Conservation (phyloP, 345 rosid genomes). For the Hypericum perforatum region DNA sequence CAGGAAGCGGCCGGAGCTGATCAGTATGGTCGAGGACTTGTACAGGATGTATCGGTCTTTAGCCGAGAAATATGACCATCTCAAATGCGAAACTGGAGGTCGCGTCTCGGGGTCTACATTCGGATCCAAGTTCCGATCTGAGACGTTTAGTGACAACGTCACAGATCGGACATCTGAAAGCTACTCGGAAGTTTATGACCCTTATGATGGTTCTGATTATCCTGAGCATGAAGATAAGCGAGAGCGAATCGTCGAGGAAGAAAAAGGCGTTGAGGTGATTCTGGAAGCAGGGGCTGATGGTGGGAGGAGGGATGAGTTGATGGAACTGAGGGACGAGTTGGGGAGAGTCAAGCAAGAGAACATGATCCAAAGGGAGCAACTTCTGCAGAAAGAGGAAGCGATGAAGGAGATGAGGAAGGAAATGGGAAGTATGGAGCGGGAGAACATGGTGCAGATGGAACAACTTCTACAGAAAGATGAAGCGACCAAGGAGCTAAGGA, state of each 20-base stretch:
- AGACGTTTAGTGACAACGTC: slow-evolving; percentile 15
- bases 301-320: slow-evolving; percentile 14
- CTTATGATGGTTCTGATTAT: slow-evolving; percentile 57
- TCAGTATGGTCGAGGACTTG: slow-evolving; percentile 61
- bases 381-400: too few relatives aligned
- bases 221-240: slow-evolving; percentile 31
- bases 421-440: too few relatives aligned
- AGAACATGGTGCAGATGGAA: too few relatives aligned
- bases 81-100: slow-evolving; percentile 41
- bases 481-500: too few relatives aligned
- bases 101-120: slow-evolving; percentile 41
- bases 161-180: slow-evolving; percentile 27
- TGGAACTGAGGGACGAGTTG: slow-evolving; percentile 37
- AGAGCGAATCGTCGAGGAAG: neutral
- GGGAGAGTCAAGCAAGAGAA: too few relatives aligned
- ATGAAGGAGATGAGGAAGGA: too few relatives aligned
- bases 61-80: slow-evolving; percentile 56
- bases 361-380: too few relatives aligned
- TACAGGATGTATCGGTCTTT: slow-evolving; percentile 66
- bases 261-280: slow-evolving; percentile 1
- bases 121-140: slow-evolving; percentile 16
- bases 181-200: slow-evolving; percentile 32
- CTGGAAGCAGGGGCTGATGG: slow-evolving; percentile 6
- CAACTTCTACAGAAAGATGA: too few relatives aligned
- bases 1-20: slow-evolving; percentile 70